Evolutionary conservation across 1,139 yeast species (phyloP), one percentile per base, ranked within the genome.

Genomic region (Candida tropicalis): DNA sequence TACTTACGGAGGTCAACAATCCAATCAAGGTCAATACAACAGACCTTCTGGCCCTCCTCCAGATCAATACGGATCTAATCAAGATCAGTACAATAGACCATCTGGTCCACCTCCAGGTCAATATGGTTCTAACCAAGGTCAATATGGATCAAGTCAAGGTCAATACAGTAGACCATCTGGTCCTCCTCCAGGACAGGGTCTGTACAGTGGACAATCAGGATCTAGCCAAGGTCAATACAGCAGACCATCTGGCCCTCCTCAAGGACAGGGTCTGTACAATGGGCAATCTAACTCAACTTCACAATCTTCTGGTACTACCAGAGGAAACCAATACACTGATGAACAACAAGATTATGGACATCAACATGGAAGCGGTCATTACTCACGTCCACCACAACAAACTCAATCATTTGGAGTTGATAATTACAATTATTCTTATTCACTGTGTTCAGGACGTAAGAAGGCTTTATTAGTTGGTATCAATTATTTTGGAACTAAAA

Each of bases 401-500:
- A 67, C 69, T 2, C 75, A 69, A 50, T 56, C 59, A 24, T 67
- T 68, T 44, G 59, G 66, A 42, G 52, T 61, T 16, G 60, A 60
- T 20, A 41, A 45, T n/a, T 62, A 60, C 57, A 67, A 70, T 39
- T 85, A 68, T 62, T 85, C 82, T 60, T 87, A 86, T 67, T 87
- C 96, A 29, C 80, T 81, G 62, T 86, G 93, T 71, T 65, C 78
- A 1, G 96, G 96, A 15, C 70, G 70, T 39, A 81, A 84, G 52
- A 91, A 90, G 68, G 98, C 97, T 1, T 65, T 91, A 46, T 65
- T 90, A 45, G 75, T 91, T 43, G 98, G 98, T 8, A 86, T 89
- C 65, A 91, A 91, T 67, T 91, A 91, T 65, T 73, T 82, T 54
- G 95, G 96, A 9, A 65, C 85, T n/a, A 68, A 66, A 39, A 84